Conservation (phyloP, 2,329 filamentous ascomycete genomes). For the Pyricularia sp. region DNA sequence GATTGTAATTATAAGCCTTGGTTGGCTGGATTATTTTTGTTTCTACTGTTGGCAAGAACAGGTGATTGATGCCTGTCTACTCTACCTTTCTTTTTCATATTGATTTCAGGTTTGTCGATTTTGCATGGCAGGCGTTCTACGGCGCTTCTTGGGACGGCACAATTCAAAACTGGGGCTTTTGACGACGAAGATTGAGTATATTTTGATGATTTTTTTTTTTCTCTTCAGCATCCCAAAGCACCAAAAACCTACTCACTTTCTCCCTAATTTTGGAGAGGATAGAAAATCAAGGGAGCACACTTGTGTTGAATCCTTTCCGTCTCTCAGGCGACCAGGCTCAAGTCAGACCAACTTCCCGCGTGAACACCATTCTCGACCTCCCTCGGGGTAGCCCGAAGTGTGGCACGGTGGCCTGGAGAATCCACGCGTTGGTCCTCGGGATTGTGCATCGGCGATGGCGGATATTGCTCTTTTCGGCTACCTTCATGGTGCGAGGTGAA, state of each 20-base stretch:
- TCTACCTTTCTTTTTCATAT: background rate
- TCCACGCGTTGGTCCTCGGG: background rate
- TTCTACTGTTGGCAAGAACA: background rate
- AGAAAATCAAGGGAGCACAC: background rate
- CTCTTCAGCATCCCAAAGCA: background rate
- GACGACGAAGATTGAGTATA: background rate
- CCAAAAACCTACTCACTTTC: background rate
- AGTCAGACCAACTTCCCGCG: slow-evolving; percentile 1
- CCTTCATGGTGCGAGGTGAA: background rate
- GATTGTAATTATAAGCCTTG: background rate
- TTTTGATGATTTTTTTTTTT: no score
- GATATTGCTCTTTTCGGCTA: no score
- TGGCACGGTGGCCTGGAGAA: background rate
- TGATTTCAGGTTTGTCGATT: background rate
- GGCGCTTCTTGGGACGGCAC: background rate
- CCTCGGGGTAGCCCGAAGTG: background rate
- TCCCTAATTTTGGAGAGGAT: background rate
- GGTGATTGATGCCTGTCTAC: background rate
- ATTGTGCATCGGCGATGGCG: background rate
- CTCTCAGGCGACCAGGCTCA: background rate
- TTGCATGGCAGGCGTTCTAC: slow-evolving; percentile 5
- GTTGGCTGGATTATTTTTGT: background rate
- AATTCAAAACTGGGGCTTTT: background rate
- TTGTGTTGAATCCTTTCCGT: background rate
- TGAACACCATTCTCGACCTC: slow-evolving; percentile 1